Evolutionary conservation across 306 rosid species (phyloP).

Genomic region (Vigna unguiculata): DNA sequence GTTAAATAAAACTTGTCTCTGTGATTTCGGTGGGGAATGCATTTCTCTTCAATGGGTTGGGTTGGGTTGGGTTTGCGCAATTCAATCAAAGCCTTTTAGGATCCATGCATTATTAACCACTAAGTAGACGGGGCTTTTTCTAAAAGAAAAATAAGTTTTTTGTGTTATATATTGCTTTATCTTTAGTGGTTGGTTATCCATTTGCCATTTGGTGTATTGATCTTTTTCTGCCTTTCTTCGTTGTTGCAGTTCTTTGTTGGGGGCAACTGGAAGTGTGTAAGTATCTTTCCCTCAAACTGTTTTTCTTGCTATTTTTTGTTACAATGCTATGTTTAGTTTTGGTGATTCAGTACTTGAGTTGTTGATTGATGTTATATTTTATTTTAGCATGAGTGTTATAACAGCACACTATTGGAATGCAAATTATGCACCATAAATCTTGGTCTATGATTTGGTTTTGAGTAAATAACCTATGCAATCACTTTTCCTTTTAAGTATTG

Average conservation of each 20-base stretch:
- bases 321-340: slow-evolving; percentile 17
- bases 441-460: background rate
- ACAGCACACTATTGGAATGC: slow-evolving; percentile 17
- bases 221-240: slow-evolving; percentile 23
- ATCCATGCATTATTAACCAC: background rate
- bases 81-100: background rate
- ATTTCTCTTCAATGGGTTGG: slow-evolving; percentile 19
- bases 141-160: too few species aligned
- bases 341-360: slow-evolving; percentile 6
- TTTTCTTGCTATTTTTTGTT: background rate
- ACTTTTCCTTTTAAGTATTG: background rate
- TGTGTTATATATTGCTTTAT: background rate
- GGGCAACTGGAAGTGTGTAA: slow-evolving; percentile 99
- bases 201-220: slow-evolving; percentile 9
- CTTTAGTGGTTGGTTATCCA: background rate
- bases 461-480: slow-evolving; percentile 2
- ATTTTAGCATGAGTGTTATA: background rate
- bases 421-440: background rate
- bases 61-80: background rate
- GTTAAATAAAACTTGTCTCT: background rate
- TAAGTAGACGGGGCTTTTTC: background rate
- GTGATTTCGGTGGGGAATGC: slow-evolving; percentile 32
- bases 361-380: background rate
- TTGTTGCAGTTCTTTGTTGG: slow-evolving; percentile 92
- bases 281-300: slow-evolving; percentile 42